Percentiles rank a stretch among this genome's conserved stretches.
Evolutionary conservation across 1,284 basidiomycete species (phyloP).

Genomic region (Volvariella volvacea): DNA sequence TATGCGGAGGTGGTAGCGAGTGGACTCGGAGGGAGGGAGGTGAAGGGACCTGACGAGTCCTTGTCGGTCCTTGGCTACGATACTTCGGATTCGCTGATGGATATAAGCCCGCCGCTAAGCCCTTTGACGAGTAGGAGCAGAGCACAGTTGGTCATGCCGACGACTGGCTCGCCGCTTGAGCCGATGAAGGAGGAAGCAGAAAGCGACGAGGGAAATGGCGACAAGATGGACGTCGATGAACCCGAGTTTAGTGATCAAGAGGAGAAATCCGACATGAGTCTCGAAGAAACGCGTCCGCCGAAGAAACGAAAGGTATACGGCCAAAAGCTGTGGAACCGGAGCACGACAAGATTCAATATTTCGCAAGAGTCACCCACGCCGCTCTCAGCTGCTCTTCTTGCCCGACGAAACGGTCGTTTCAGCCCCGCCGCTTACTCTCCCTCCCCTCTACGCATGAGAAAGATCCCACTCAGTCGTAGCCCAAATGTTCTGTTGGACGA

Average conservation of each 20-base stretch:
- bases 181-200: neutral
- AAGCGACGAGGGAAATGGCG: neutral
- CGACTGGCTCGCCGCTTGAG: neutral
- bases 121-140: neutral
- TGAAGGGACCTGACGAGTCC: too few species aligned
- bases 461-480: too few species aligned
- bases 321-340: neutral
- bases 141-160: neutral
- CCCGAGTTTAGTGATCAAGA: neutral
- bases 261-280: neutral
- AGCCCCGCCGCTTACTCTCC: too few species aligned
- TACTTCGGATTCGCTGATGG: neutral
- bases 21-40: neutral
- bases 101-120: neutral
- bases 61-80: too few species aligned
- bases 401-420: too few species aligned
- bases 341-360: too few species aligned
- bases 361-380: too few species aligned
- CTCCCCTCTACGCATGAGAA: too few species aligned
- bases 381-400: too few species aligned
- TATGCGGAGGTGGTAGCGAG: neutral
- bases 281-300: neutral
- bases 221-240: neutral
- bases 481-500: too few species aligned
- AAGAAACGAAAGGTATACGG: neutral